phyloP scores from a whole-genome alignment of 768 basidiomycete species.

The Daedalea quercina region DNA sequence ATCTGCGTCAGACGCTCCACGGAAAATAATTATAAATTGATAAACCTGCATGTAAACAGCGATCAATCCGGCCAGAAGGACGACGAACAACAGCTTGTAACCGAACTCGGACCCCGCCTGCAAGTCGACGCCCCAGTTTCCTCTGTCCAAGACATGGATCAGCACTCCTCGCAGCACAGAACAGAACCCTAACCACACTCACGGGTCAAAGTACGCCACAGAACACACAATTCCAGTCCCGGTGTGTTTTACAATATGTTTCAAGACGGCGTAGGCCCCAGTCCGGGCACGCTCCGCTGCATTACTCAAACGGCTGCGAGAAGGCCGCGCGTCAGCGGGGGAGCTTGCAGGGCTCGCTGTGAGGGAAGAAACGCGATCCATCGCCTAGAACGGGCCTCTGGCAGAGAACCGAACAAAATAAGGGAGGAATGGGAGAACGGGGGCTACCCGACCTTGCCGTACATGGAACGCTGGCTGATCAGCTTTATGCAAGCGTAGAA shows the following conservation, averaged over 20 bases:
- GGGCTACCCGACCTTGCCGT: background rate
- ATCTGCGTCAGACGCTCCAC: too few relatives aligned
- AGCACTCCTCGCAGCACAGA: background rate
- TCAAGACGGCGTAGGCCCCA: conserved; percentile 1
- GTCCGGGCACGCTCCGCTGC: background rate
- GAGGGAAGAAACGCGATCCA: too few relatives aligned
- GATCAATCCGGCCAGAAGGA: conserved; percentile 75
- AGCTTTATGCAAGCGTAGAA: background rate
- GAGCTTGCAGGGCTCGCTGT: too few relatives aligned
- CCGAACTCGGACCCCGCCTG: conserved; percentile 86
- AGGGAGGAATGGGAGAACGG: too few relatives aligned
- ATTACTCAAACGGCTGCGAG: too few relatives aligned
- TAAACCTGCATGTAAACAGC: conserved; percentile 69
- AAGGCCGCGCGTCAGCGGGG: too few relatives aligned
- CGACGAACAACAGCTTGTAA: conserved; percentile 78
- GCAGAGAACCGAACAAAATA: too few relatives aligned
- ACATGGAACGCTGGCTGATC: too few relatives aligned
- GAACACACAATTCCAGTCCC: conserved; percentile 84
- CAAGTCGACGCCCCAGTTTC: conserved; percentile 88
- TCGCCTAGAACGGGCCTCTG: too few relatives aligned
- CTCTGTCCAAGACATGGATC: conserved; percentile 30
- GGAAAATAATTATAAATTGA: too few relatives aligned
- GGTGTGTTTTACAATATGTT: conserved; percentile 26
- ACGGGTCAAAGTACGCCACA: conserved; percentile 89
- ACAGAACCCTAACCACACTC: conserved; percentile 7